phyloP scores from a whole-genome alignment of 805 yeast species.

The Sugiyamaella americana region DNA sequence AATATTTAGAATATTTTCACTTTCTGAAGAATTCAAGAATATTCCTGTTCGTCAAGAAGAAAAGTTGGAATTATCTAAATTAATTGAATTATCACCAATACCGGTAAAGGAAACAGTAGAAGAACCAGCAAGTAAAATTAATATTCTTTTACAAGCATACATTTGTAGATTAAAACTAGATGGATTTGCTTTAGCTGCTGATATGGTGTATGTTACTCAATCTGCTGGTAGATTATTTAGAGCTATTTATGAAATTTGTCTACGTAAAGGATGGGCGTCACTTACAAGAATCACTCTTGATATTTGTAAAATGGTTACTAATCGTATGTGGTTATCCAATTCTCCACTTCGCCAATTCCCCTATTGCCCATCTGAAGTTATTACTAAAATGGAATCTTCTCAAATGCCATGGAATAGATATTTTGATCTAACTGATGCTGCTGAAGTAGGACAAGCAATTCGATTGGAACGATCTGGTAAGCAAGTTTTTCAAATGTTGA shows the following conservation, averaged over 20 bases:
- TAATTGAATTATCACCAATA: constrained; percentile 72
- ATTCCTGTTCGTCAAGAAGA: constrained; percentile 87
- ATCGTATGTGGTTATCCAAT: constrained; percentile 74
- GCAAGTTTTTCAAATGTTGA: constrained; percentile 45
- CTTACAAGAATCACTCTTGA: constrained; percentile 53
- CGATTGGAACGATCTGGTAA: constrained; percentile 63
- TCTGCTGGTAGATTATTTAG: constrained; percentile 85
- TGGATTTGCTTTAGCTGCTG: constrained; percentile 88
- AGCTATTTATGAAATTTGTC: constrained; percentile 74
- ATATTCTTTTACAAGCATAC: constrained; percentile 74
- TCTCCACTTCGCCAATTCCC: constrained; percentile 84
- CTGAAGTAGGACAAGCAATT: constrained; percentile 78
- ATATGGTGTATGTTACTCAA: constrained; percentile 88
- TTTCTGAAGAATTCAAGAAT: constrained; percentile 78
- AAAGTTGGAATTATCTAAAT: constrained; percentile 58
- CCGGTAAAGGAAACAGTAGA: constrained; percentile 70
- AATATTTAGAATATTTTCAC: constrained; percentile 66
- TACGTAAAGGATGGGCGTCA: constrained; percentile 65
- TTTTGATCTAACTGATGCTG: constrained; percentile 55
- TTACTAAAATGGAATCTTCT: constrained; percentile 70
- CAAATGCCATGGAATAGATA: constrained; percentile 79
- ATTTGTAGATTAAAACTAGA: constrained; percentile 71
- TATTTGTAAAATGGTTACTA: constrained; percentile 74
- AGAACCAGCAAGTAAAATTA: constrained; percentile 73
- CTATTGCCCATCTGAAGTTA: constrained; percentile 61